phyloP scores from a whole-genome alignment of 768 basidiomycete species.

The Boletus sensibilis region DNA sequence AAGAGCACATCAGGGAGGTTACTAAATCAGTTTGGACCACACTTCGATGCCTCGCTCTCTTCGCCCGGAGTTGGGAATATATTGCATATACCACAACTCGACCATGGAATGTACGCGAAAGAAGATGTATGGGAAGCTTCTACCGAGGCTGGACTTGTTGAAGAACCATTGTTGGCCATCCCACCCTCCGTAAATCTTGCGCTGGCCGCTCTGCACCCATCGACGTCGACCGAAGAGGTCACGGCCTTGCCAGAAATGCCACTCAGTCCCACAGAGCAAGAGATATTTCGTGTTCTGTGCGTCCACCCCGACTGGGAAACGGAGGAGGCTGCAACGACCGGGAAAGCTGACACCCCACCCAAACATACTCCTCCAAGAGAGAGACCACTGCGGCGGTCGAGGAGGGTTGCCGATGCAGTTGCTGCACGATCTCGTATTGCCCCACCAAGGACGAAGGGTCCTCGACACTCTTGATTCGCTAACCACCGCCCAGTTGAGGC shows the following conservation, averaged over 20 bases:
- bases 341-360: slow-evolving; percentile 2
- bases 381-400: slow-evolving; percentile 46
- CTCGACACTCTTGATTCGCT: slow-evolving; percentile 24
- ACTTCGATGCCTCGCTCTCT: slow-evolving; percentile 48
- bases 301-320: slow-evolving; percentile 52
- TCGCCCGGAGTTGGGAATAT: not conserved
- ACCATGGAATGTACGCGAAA: slow-evolving; percentile 2
- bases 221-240: slow-evolving; percentile 13
- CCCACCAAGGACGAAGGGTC: slow-evolving; percentile 29
- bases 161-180: slow-evolving; percentile 24
- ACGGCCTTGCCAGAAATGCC: slow-evolving; percentile 37
- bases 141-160: slow-evolving; percentile 20
- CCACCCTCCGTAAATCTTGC: slow-evolving; percentile 31
- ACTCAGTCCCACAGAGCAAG: slow-evolving; percentile 66
- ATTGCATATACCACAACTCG: slow-evolving; percentile 1
- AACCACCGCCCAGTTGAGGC: not conserved
- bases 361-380: slow-evolving; percentile 7
- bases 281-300: slow-evolving; percentile 67
- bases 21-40: slow-evolving; percentile 63
- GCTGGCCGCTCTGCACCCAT: slow-evolving; percentile 28
- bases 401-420: slow-evolving; percentile 61
- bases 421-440: slow-evolving; percentile 49
- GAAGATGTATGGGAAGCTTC: slow-evolving; percentile 23
- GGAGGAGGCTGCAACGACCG: slow-evolving; percentile 32
- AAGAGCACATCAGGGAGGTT: slow-evolving; percentile 46